phyloP scores from a whole-genome alignment of 2,329 filamentous ascomycete genomes.

The Blumeria hordei region DNA sequence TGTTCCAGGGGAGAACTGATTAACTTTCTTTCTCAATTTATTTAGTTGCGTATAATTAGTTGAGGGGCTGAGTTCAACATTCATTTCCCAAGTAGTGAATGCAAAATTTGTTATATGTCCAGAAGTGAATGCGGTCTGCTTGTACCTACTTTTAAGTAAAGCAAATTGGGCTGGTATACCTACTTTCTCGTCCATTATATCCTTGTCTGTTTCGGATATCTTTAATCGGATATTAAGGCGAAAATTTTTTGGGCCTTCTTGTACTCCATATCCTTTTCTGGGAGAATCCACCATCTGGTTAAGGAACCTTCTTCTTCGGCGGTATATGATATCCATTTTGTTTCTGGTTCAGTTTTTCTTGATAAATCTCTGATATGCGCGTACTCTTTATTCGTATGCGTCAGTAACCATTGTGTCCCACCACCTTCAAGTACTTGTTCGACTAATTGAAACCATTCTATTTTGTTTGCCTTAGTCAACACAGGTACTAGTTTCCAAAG shows the following conservation, averaged over 20 bases:
- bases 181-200: background rate
- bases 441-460: too few relatives aligned
- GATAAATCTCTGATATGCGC: too few relatives aligned
- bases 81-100: background rate
- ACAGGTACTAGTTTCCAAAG: too few relatives aligned
- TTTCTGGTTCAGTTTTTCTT: too few relatives aligned
- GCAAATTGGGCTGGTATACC: background rate
- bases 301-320: too few relatives aligned
- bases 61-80: background rate
- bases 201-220: constrained; percentile 1
- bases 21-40: background rate
- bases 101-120: background rate
- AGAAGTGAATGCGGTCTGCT: background rate
- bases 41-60: background rate
- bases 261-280: too few relatives aligned
- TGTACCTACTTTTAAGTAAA: background rate
- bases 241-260: background rate
- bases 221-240: background rate
- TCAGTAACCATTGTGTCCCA: too few relatives aligned
- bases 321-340: too few relatives aligned
- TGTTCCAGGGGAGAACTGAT: background rate
- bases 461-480: too few relatives aligned
- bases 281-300: too few relatives aligned
- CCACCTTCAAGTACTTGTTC: too few relatives aligned
- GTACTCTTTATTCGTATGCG: too few relatives aligned